A percentile compares a stretch with the other conserved stretches of the same genome.
Conservation (phyloP, 805 yeast species). For the Hagleromyces aurorensis region DNA sequence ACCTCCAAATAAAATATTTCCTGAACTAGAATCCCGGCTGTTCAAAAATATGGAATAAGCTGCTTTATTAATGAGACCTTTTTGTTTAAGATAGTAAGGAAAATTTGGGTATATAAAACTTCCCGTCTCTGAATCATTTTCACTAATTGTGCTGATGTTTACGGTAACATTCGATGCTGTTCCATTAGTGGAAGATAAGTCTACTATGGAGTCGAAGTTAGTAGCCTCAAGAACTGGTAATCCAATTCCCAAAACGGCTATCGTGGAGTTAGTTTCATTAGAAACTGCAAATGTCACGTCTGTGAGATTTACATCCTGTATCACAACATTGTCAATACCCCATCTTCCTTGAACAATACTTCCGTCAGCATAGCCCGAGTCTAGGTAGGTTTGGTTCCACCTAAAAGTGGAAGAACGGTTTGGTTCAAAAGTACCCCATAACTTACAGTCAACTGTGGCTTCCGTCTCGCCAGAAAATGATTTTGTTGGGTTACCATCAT, state of each 20-base stretch:
- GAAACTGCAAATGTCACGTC: conserved; percentile 69
- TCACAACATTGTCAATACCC: conserved; percentile 46
- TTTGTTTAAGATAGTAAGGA: conserved; percentile 14
- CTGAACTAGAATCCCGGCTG: conserved; percentile 34
- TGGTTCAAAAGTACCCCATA: conserved; percentile 31
- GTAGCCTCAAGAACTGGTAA: conserved; percentile 62
- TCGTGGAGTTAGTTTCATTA: conserved; percentile 48
- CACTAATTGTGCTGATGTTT: conserved; percentile 43
- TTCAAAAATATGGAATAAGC: conserved; percentile 41
- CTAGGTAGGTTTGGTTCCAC: conserved; percentile 32
- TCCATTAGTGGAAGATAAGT: conserved; percentile 36
- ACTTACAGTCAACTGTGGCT: conserved; percentile 32
- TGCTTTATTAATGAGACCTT: conserved; percentile 37
- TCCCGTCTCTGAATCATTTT: too few relatives aligned
- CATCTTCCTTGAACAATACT: conserved; percentile 36
- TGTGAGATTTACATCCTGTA: conserved; percentile 43
- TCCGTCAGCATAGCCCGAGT: conserved; percentile 45
- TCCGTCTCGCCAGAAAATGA: conserved; percentile 2
- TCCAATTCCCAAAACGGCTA: conserved; percentile 71
- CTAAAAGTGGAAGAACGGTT: conserved; percentile 16
- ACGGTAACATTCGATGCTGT: conserved; percentile 54
- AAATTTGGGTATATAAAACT: too few relatives aligned
- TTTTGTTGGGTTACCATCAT: not conserved
- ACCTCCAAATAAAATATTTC: conserved; percentile 39
- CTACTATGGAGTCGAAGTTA: too few relatives aligned